Base-by-base conservation (phyloP, 108 stramenopile genomes). In the Ochromonas danica region DNA sequence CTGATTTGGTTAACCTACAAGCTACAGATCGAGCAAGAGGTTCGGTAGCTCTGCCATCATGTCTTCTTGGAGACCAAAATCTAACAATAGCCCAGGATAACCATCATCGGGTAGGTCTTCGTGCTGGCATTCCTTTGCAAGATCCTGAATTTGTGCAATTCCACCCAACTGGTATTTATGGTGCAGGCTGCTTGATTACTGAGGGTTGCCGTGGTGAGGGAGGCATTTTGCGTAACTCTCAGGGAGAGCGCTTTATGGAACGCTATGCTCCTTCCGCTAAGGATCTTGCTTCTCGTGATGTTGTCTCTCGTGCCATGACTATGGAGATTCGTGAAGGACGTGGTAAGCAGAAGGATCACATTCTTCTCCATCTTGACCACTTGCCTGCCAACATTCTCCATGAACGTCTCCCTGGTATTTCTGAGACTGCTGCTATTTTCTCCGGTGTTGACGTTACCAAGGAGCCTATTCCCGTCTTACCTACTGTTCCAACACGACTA, bases 111-210 rank as follows among this genome's bases (percentile, higher is more conserved):
- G 94, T 82, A 96, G 97, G 78, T 82, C 90, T 39, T 90, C 91
- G 28, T 91, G 94, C 62, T 22, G 74, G 42, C 39, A 71, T 94
- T 42, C 89, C 95, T 70, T 90, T 93, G 77, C 91, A 97, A 85
- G 98, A 99, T 87, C 95, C 95, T 22, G 98, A 99, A 83, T 99
- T 99, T 87, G 94, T 99, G 1, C 98, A 99, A 86, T 97, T 99
- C 87, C 98, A 99, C 88, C 98, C 98, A 71, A 99, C 98, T 25
- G 98, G 98, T 43, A 99, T 99, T 71, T 99, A 99, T 84, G 98
- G 98, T 43, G 98, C 98, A 0, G 98, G 98, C 38, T 99, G 98
- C 91, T 90, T 99, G 79, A 99, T 99, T 87, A 99, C 98, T n/a
- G 98, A 99, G 90, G 98, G 98, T 80, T 97, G 95, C 86, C 91